Evolutionary conservation across 129 eudicot genomes (phyloP).

Genomic region (Cynara cardunculus): DNA sequence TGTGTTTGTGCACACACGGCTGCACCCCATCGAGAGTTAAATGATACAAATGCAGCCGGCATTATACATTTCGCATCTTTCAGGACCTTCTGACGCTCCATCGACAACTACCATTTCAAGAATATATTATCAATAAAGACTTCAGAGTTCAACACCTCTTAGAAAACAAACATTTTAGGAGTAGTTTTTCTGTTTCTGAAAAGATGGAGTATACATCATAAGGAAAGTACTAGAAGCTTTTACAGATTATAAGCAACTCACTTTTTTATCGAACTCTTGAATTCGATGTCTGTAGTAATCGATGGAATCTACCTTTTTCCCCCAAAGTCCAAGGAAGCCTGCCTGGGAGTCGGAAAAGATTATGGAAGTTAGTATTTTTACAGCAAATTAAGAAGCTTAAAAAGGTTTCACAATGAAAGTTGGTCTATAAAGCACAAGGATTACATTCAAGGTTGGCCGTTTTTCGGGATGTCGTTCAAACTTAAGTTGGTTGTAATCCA

Average conservation of each 20-base stretch:
- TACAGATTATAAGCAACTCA: constrained; percentile 31
- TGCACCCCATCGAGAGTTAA: constrained; percentile 92
- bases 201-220: no score
- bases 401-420: background rate
- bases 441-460: constrained; percentile 74
- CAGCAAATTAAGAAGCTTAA: background rate
- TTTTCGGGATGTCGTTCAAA: constrained; percentile 76
- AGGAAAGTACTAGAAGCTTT: background rate
- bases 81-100: constrained; percentile 80
- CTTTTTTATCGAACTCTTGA: constrained; percentile 56
- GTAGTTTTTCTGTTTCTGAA: no score
- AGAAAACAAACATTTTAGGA: no score
- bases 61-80: constrained; percentile 66
- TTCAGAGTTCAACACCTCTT: no score
- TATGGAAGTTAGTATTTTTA: background rate
- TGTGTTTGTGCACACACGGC: constrained; percentile 98
- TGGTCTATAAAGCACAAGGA: background rate
- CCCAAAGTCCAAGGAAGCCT: constrained; percentile 95
- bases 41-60: constrained; percentile 93
- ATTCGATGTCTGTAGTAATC: constrained; percentile 69
- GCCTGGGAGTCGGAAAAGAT: constrained; percentile 40
- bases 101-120: constrained; percentile 49
- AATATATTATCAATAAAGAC: no score
- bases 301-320: constrained; percentile 76
- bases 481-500: constrained; percentile 84